These are phyloP conservation scores for Auxenochlorella protothecoides DNA, from an alignment of 139 green algal species.

Conservation along the genomic window DNA sequence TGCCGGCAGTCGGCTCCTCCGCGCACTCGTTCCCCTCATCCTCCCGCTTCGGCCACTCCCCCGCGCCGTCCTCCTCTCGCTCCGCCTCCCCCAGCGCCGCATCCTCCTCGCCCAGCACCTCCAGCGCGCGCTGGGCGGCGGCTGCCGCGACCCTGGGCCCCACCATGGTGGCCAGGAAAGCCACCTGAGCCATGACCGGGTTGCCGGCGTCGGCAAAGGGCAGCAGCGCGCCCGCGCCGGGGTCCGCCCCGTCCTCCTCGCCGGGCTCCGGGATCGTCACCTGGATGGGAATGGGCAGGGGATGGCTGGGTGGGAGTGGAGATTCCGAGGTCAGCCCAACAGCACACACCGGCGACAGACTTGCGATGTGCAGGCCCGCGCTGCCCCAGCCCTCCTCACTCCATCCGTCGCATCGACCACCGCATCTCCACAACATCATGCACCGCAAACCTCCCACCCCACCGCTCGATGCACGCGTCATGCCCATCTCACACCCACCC, in stretches of 20 bases:
- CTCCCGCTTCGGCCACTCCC: not conserved
- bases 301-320: no score
- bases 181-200: slow-evolving; percentile 72
- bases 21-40: not conserved
- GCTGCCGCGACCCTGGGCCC: slow-evolving; percentile 70
- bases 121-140: slow-evolving; percentile 69
- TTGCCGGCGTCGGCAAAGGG: slow-evolving; percentile 74
- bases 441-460: no score
- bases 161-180: slow-evolving; percentile 67
- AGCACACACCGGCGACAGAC: no score
- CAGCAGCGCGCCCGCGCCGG: slow-evolving; percentile 6
- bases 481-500: no score
- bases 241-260: not conserved
- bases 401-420: no score
- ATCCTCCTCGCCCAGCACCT: slow-evolving; percentile 57
- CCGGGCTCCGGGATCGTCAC: slow-evolving; percentile 9
- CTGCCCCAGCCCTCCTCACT: no score
- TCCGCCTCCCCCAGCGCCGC: slow-evolving; percentile 8
- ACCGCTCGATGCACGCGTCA: no score
- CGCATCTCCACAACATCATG: no score
- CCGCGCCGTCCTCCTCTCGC: not conserved
- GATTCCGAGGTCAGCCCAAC: no score
- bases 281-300: not conserved
- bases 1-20: not conserved
- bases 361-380: no score